phyloP scores from a whole-genome alignment of 805 yeast species.

The Yarrowia osloensis region DNA sequence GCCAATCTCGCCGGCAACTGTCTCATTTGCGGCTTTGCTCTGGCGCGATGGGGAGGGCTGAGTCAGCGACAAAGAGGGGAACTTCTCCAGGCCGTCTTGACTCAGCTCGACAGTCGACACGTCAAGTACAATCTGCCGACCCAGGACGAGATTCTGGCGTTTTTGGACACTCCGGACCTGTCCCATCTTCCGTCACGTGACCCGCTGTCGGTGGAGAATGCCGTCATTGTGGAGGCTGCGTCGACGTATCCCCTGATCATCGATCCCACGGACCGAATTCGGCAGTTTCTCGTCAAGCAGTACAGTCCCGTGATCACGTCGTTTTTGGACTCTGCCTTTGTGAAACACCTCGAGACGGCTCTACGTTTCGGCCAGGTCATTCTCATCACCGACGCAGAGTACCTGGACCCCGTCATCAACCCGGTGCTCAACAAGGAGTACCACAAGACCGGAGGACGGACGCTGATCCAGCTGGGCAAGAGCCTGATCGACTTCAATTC shows the following conservation, averaged over 20 bases:
- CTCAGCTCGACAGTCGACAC: conserved; percentile 40
- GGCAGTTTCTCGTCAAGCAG: conserved; percentile 46
- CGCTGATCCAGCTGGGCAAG: conserved; percentile 59
- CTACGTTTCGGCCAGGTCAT: conserved; percentile 79
- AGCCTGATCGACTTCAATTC: conserved; percentile 67
- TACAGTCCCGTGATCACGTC: conserved; percentile 56
- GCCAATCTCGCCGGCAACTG: conserved; percentile 63
- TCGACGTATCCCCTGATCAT: conserved; percentile 58
- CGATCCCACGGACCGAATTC: conserved; percentile 64
- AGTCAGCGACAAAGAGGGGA: conserved; percentile 52
- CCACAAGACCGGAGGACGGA: conserved; percentile 67
- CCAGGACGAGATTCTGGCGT: conserved; percentile 47
- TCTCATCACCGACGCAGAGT: conserved; percentile 76
- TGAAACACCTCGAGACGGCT: conserved; percentile 74
- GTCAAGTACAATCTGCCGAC: conserved; percentile 46
- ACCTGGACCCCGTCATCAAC: conserved; percentile 71
- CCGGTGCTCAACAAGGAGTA: conserved; percentile 64
- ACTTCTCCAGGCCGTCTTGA: conserved; percentile 39
- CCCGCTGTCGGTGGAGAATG: conserved; percentile 63
- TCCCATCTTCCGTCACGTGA: conserved; percentile 51
- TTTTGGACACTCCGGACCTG: conserved; percentile 52
- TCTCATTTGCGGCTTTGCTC: conserved; percentile 61
- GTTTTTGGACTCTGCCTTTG: conserved; percentile 66
- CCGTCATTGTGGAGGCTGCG: conserved; percentile 51
- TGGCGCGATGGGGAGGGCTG: conserved; percentile 60